phyloP scores from a whole-genome alignment of 768 basidiomycete species.

The Dendrothele bispora region DNA sequence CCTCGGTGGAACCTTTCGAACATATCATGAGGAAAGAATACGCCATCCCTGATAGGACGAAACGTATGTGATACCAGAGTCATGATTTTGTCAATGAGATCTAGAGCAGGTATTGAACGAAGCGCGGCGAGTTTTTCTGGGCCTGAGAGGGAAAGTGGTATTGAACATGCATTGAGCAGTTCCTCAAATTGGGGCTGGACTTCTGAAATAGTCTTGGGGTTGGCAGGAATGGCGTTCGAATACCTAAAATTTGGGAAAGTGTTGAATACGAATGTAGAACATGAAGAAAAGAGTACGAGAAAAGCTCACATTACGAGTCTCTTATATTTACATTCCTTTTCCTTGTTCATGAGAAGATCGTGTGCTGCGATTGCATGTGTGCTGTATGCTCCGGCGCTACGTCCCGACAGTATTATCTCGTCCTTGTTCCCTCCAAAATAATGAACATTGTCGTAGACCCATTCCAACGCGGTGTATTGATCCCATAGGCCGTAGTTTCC shows the following conservation, averaged over 20 bases:
- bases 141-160: conserved; percentile 4
- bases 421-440: conserved; percentile 6
- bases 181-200: conserved; percentile 11
- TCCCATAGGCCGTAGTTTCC: conserved; percentile 11
- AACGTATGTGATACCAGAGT: conserved; percentile 6
- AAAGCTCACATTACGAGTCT: conserved; percentile 6
- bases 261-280: background rate
- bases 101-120: conserved; percentile 1
- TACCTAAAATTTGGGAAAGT: conserved; percentile 3
- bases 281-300: background rate
- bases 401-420: conserved; percentile 6
- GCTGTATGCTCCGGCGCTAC: conserved; percentile 10
- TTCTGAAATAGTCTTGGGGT: conserved; percentile 9
- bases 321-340: background rate
- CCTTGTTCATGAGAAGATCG: conserved; percentile 1
- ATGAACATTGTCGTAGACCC: conserved; percentile 5
- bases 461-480: conserved; percentile 6
- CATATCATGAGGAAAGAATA: conserved; percentile 7
- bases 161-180: background rate
- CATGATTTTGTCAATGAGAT: conserved; percentile 6
- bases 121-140: conserved; percentile 8
- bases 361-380: conserved; percentile 6
- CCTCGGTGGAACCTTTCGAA: conserved; percentile 5
- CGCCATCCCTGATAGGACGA: conserved; percentile 7
- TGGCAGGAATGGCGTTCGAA: conserved; percentile 9